Percentiles rank a stretch among this genome's conserved stretches.
phyloP scores from a whole-genome alignment of 2,329 filamentous ascomycete species.

The Colletotrichum filicis region DNA sequence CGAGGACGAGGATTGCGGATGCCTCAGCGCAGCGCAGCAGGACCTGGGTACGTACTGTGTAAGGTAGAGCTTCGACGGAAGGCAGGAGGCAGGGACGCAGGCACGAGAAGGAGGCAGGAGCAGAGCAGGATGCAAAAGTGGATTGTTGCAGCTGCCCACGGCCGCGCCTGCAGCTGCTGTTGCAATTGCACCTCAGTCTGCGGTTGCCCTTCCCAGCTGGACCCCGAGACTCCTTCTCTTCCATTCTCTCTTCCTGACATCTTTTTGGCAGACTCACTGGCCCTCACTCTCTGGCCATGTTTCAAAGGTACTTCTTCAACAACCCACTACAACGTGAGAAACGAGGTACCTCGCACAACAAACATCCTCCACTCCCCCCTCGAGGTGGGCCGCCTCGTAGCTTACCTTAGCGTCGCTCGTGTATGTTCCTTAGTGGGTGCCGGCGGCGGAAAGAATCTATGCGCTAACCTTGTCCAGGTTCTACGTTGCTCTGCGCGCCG shows the following conservation, averaged over 20 bases:
- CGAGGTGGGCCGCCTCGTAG: neutral
- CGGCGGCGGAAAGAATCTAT: conserved; percentile 12
- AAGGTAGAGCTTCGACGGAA: neutral
- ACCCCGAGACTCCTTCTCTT: neutral
- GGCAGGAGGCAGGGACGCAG: neutral
- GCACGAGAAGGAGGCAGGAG: neutral
- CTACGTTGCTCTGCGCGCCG: neutral
- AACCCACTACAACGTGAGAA: neutral
- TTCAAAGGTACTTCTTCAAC: neutral
- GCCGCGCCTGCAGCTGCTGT: neutral
- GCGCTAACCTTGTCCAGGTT: conserved; percentile 1
- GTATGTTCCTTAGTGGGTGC: conserved; percentile 26
- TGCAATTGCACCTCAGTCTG: neutral
- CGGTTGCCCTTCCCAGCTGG: neutral
- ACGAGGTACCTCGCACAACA: neutral
- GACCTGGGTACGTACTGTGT: no score
- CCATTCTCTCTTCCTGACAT: no score
- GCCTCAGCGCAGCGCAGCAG: neutral
- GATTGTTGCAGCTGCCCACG: neutral
- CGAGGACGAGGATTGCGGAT: neutral
- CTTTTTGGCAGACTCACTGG: no score
- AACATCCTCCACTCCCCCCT: neutral
- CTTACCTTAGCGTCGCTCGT: conserved; percentile 7
- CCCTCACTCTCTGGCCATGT: neutral
- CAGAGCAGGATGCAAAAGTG: neutral